Percentiles rank a stretch among this genome's conserved stretches.
Conservation (phyloP, 306 rosid genomes). For the Hippophae tibetana region DNA sequence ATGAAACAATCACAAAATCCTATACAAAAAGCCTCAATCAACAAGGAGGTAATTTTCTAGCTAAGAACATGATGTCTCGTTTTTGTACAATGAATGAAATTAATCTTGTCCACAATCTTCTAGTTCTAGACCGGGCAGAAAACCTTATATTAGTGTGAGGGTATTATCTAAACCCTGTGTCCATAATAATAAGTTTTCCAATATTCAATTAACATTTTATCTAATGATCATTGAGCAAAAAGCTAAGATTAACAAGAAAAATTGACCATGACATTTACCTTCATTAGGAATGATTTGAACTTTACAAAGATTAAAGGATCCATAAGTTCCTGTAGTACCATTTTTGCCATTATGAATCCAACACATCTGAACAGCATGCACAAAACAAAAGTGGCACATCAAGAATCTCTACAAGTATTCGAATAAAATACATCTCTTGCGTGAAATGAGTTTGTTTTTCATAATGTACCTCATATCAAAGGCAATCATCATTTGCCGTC, state of each 20-base stretch:
- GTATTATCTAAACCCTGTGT: too few relatives aligned
- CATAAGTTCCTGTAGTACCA: slow-evolving; percentile 95
- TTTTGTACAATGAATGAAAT: too few relatives aligned
- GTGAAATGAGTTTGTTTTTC: not conserved
- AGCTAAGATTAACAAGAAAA: slow-evolving; percentile 5
- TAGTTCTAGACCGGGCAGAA: too few relatives aligned
- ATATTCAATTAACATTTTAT: not conserved
- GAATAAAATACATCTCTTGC: slow-evolving; percentile 1
- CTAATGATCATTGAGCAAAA: slow-evolving; percentile 6
- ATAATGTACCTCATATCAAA: slow-evolving; percentile 88
- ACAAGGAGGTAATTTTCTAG: too few relatives aligned
- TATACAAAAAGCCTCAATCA: too few relatives aligned
- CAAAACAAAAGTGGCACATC: slow-evolving; percentile 20
- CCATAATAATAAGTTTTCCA: too few relatives aligned
- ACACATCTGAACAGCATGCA: slow-evolving; percentile 53
- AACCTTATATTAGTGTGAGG: too few relatives aligned
- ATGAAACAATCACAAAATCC: too few relatives aligned
- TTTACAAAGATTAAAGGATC: slow-evolving; percentile 60
- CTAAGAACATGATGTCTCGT: too few relatives aligned
- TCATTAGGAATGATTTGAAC: slow-evolving; percentile 75
- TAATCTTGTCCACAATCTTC: too few relatives aligned
- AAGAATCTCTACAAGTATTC: slow-evolving; percentile 15
- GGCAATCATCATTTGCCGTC: slow-evolving; percentile 98
- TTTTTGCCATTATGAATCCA: slow-evolving; percentile 91
- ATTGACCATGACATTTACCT: slow-evolving; percentile 43